phyloP scores from a whole-genome alignment of 768 basidiomycete species.

The Tylopilus sp. region DNA sequence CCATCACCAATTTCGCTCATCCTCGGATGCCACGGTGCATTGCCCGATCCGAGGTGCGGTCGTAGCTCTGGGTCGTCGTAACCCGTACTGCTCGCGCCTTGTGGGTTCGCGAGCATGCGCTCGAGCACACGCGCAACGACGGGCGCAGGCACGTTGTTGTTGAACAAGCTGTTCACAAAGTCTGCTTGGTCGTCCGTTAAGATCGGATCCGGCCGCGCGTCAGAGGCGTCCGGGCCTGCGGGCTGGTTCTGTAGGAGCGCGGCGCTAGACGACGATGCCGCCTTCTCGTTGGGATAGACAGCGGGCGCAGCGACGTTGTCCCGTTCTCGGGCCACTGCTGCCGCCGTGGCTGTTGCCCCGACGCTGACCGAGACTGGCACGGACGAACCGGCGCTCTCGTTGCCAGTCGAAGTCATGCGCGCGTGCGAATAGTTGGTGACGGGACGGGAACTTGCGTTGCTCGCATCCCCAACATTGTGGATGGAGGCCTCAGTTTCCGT shows the following conservation, averaged over 20 bases:
- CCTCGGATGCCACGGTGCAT: slow-evolving; percentile 35
- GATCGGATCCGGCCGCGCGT: not conserved
- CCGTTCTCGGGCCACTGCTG: not conserved
- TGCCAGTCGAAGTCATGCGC: slow-evolving; percentile 1
- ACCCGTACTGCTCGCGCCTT: slow-evolving; percentile 8
- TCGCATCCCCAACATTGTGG: not conserved
- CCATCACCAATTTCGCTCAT: slow-evolving; percentile 34
- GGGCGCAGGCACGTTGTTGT: slow-evolving; percentile 24
- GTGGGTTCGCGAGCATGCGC: slow-evolving; percentile 24
- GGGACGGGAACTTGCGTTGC: not conserved
- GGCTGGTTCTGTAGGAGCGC: not conserved
- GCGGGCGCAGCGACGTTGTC: not conserved
- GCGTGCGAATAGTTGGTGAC: not conserved
- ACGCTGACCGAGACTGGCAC: not conserved
- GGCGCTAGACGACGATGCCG: not conserved
- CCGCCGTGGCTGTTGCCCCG: not conserved
- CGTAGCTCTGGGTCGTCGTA: slow-evolving; percentile 14
- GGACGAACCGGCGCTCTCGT: not conserved
- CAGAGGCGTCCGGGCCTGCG: not conserved
- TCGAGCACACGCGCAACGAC: slow-evolving; percentile 26
- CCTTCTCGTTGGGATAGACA: slow-evolving; percentile 15
- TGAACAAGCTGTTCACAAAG: slow-evolving; percentile 25
- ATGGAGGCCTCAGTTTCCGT: slow-evolving; percentile 3
- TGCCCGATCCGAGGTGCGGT: not conserved
- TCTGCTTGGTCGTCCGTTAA: slow-evolving; percentile 25